Conservation (phyloP, 495 filamentous ascomycete genomes). For the Hypomontagnella submonticulosa region DNA sequence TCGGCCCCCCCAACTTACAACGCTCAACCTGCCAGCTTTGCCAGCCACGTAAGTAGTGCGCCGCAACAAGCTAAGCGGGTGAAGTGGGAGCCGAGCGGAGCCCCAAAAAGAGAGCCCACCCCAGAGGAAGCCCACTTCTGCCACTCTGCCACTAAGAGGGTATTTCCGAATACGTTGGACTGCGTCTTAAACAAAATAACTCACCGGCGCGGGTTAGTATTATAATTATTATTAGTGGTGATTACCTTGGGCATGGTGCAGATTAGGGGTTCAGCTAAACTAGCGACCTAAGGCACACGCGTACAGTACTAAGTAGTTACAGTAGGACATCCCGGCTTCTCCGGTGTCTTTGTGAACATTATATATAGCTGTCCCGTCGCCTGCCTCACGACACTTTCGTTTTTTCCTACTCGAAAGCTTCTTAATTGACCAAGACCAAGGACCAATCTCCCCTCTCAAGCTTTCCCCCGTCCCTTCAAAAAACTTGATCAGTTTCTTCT, state of each 20-base stretch:
- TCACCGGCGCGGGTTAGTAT: slow-evolving; percentile 35
- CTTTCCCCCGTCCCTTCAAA: not conserved
- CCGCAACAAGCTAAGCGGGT: slow-evolving; percentile 14
- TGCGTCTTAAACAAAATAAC: slow-evolving; percentile 43
- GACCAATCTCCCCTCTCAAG: slow-evolving; percentile 33
- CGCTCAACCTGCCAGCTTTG: not conserved
- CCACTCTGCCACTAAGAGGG: slow-evolving; percentile 8
- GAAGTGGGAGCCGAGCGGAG: slow-evolving; percentile 34
- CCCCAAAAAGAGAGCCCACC: slow-evolving; percentile 19
- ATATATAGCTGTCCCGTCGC: slow-evolving; percentile 36
- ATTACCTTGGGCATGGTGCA: slow-evolving; percentile 8
- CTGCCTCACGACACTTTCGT: not conserved
- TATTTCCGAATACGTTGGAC: slow-evolving; percentile 34
- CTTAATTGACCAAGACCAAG: slow-evolving; percentile 11
- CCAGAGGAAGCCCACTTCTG: not conserved
- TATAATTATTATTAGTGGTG: slow-evolving; percentile 31
- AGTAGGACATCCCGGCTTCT: slow-evolving; percentile 6
- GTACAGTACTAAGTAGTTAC: not conserved
- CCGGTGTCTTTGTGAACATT: slow-evolving; percentile 26
- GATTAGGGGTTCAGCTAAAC: slow-evolving; percentile 32
- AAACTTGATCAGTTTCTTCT: slow-evolving; percentile 5
- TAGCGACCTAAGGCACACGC: slow-evolving; percentile 1
- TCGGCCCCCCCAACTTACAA: slow-evolving; percentile 11
- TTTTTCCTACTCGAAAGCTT: slow-evolving; percentile 22
- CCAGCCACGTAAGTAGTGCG: slow-evolving; percentile 21